Base-by-base conservation (phyloP, 2,329 filamentous ascomycete species). In the Fusarium coffeatum region DNA sequence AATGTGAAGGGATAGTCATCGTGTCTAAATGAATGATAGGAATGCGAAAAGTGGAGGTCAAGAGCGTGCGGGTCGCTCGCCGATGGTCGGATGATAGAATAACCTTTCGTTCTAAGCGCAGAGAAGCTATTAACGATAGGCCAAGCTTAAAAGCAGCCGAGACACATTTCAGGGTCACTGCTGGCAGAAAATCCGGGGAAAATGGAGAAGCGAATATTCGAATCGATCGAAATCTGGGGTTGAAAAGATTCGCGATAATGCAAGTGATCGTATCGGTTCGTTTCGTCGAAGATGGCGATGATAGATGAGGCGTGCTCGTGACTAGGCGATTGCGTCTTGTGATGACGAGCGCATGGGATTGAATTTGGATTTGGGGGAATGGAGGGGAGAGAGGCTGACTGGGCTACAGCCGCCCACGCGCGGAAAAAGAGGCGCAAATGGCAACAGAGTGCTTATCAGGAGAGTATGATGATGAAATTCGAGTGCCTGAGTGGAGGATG, bases 1-100 rank as follows among this genome's bases (percentile, higher is more conserved):
- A 79, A 66, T 75, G 72, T 22, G 77, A 70, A 22, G 76, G 70
- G 47, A 77, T 70, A 1, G 76, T 72, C 77, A 79, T 67, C 55
- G 59, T 56, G 55, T 42, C 43, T 66, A 46, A n/a, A 32, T n/a
- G 20, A n/a, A 32, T n/a, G 20, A 41, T 51, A 48, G 49, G 60
- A 53, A 64, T 37, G 59, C 49, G 55, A 56, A 53, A 55, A 42
- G 45, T 18, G 47, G 20, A 56, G 41, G 59, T 51, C 51, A 45
- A 37, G 51, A 43, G 42, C 56, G 41, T 23, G 41, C 49, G 34
- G 49, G 40, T 42, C 48, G 63, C 22, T 48, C 45, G 53, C 49
- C 43, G 46, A 30, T 40, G 40, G 59, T 56, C 37, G 25, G 46
- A 51, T 41, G 25, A 66, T 45, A 32, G 43, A 63, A 43, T 48